phyloP scores from a whole-genome alignment of 192 early-diverging fungal genomes.

The Umbelopsis ramanniana region DNA sequence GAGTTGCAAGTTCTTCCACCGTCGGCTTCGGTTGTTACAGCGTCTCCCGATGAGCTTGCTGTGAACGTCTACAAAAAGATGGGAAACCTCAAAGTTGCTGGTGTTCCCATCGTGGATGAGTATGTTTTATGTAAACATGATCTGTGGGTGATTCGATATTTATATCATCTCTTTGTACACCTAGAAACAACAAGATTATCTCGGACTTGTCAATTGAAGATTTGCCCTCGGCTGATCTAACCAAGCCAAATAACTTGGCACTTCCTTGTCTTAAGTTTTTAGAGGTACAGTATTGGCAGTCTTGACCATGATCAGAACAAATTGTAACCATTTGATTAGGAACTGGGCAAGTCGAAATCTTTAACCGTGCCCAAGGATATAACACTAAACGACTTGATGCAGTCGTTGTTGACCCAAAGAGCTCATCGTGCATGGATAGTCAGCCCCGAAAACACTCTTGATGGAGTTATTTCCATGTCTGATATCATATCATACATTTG shows the following conservation, averaged over 20 bases:
- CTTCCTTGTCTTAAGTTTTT: slow-evolving; percentile 57
- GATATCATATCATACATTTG: slow-evolving; percentile 53
- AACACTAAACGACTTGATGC: slow-evolving; percentile 44
- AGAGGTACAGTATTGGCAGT: slow-evolving; percentile 37
- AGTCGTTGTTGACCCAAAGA: slow-evolving; percentile 43
- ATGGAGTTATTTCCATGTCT: slow-evolving; percentile 60
- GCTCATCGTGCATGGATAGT: slow-evolving; percentile 68
- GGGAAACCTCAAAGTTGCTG: slow-evolving; percentile 52
- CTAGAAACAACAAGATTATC: not conserved
- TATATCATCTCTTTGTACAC: not conserved
- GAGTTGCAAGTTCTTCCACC: slow-evolving; percentile 29
- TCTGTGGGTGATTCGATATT: not conserved
- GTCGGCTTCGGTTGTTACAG: slow-evolving; percentile 38
- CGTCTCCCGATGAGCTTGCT: slow-evolving; percentile 45
- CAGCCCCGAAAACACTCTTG: slow-evolving; percentile 35
- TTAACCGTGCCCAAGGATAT: not conserved
- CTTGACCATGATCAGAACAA: not conserved
- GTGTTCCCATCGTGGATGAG: slow-evolving; percentile 62
- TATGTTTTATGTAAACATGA: slow-evolving; percentile 18
- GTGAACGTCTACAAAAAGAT: slow-evolving; percentile 58
- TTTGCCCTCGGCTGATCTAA: slow-evolving; percentile 50
- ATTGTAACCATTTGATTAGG: slow-evolving; percentile 3
- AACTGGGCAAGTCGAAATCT: not conserved
- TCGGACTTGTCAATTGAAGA: slow-evolving; percentile 52
- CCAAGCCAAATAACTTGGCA: slow-evolving; percentile 46